Evolutionary conservation across 306 rosid species (phyloP).

Genomic region (Acacia confusa): DNA sequence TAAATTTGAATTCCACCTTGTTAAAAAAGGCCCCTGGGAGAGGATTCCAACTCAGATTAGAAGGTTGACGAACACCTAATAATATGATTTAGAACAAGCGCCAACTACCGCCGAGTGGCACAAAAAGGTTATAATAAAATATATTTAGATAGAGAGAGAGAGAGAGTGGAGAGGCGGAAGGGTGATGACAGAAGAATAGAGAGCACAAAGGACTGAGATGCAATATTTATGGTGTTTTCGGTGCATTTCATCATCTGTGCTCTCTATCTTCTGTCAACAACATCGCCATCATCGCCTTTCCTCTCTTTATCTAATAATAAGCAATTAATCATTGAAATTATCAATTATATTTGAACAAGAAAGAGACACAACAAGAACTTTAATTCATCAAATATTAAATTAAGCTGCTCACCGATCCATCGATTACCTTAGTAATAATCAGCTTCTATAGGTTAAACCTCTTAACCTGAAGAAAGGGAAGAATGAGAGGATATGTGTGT

Average conservation of each 20-base stretch:
- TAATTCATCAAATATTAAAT: background rate
- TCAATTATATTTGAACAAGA: background rate
- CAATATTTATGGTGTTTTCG: slow-evolving; percentile 12
- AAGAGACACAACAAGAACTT: background rate
- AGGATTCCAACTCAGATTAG: too few relatives aligned
- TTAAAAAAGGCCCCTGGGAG: too few relatives aligned
- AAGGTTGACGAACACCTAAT: too few relatives aligned
- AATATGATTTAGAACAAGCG: too few relatives aligned
- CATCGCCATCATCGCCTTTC: slow-evolving; percentile 39
- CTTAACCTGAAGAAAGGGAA: background rate
- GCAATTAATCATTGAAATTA: background rate
- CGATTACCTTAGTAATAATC: background rate
- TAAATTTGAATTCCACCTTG: too few relatives aligned
- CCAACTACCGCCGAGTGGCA: too few relatives aligned
- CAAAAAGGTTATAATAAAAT: too few relatives aligned
- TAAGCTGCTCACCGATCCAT: background rate
- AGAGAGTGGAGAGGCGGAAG: background rate
- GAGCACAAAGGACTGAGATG: slow-evolving; percentile 85
- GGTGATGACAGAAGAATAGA: slow-evolving; percentile 76
- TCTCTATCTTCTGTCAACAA: slow-evolving; percentile 92
- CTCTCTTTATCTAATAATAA: background rate
- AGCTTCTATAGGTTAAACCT: background rate
- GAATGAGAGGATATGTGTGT: background rate
- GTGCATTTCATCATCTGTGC: slow-evolving; percentile 74
- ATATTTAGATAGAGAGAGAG: background rate